Conservation (phyloP, 768 basidiomycete species). For the Trametes coccinea region DNA sequence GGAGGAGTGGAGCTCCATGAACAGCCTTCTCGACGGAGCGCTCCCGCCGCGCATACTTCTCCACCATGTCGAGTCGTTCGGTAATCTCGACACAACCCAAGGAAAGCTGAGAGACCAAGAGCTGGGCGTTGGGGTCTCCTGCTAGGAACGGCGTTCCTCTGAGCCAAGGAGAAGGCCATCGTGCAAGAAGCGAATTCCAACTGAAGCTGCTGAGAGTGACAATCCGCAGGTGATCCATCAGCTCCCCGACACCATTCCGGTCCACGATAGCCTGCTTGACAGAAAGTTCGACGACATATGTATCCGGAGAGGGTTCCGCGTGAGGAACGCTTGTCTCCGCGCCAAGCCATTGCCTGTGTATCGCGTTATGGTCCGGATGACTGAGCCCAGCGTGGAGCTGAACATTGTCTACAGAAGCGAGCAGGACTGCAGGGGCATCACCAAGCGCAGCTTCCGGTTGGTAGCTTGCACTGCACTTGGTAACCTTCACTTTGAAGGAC, state of each 20-base stretch:
- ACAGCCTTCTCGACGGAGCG: constrained; percentile 21
- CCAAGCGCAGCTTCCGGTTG: constrained; percentile 34
- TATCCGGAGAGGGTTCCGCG: constrained; percentile 44
- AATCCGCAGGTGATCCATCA: constrained; percentile 37
- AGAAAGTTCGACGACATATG: constrained; percentile 48
- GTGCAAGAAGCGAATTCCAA: constrained; percentile 46
- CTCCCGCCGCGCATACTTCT: constrained; percentile 35
- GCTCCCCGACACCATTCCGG: constrained; percentile 33
- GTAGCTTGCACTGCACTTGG: constrained; percentile 47
- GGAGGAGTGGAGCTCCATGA: constrained; percentile 28
- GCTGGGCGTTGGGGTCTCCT: constrained; percentile 60
- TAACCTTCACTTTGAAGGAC: constrained; percentile 43
- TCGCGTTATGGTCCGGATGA: constrained; percentile 41
- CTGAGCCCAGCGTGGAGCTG: constrained; percentile 47
- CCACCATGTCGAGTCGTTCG: constrained; percentile 55
- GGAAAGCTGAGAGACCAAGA: constrained; percentile 43
- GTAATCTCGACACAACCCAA: constrained; percentile 47
- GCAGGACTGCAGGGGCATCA: constrained; percentile 38
- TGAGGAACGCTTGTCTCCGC: constrained; percentile 31
- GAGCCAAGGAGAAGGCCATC: constrained; percentile 66
- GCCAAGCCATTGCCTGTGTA: constrained; percentile 60
- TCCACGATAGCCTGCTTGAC: constrained; percentile 48
- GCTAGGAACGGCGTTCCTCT: constrained; percentile 47
- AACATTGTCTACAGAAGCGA: constrained; percentile 43
- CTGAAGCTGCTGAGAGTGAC: constrained; percentile 43